Evolutionary conservation across 371 early-diverging fungal species (phyloP).

Genomic region (Mortierella sp.): DNA sequence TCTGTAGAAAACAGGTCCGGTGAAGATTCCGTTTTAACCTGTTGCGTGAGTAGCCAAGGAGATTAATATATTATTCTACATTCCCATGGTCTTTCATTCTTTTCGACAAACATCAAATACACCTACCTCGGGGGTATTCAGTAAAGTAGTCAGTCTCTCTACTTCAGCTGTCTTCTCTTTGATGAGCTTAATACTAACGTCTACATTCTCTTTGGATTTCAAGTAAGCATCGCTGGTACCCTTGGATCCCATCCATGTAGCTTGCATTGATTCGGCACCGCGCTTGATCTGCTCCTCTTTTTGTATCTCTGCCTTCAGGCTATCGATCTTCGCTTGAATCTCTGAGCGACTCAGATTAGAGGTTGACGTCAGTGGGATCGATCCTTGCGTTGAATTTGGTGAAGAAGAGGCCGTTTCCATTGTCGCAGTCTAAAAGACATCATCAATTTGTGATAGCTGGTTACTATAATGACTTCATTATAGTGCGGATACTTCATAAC

Average conservation of each 20-base stretch:
- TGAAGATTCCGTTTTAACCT: constrained; percentile 29
- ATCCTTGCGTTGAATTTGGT: constrained; percentile 11
- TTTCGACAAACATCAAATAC: background rate
- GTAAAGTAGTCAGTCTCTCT: constrained; percentile 19
- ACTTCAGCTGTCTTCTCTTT: constrained; percentile 43
- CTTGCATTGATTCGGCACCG: constrained; percentile 54
- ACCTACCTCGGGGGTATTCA: constrained; percentile 31
- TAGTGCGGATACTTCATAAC: background rate
- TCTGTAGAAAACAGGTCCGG: constrained; percentile 39
- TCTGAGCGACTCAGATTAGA: constrained; percentile 18
- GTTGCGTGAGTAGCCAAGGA: background rate
- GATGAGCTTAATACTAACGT: constrained; percentile 45
- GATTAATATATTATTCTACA: no score
- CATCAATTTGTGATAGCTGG: background rate
- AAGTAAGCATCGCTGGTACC: constrained; percentile 44
- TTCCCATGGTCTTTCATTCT: background rate
- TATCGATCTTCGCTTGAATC: constrained; percentile 33
- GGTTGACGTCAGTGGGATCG: background rate
- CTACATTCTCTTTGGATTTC: constrained; percentile 54
- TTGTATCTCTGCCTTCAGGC: constrained; percentile 39
- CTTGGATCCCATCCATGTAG: constrained; percentile 48
- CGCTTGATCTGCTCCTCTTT: constrained; percentile 56
- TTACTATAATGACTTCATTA: background rate
- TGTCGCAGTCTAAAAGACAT: constrained; percentile 32
- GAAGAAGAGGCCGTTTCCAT: constrained; percentile 28